Evolutionary conservation across 257 asterid genomes (phyloP).

Genomic region (Scutellaria minor): DNA sequence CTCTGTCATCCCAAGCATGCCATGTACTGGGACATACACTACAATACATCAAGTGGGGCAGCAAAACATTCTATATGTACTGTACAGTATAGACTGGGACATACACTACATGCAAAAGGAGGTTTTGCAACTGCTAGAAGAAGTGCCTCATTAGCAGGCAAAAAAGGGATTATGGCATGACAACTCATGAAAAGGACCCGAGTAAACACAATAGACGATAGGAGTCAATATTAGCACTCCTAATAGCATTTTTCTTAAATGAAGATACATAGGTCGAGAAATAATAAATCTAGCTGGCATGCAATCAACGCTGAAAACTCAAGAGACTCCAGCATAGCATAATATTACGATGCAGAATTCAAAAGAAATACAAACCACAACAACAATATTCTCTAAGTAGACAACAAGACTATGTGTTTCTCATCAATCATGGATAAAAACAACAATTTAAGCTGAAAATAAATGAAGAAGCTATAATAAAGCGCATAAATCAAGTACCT

Average conservation of each 20-base stretch:
- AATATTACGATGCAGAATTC: not conserved
- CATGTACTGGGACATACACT: too few species aligned
- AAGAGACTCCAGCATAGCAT: not conserved
- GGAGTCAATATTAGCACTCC: not conserved
- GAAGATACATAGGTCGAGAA: conserved; percentile 4
- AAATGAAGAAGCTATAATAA: not conserved
- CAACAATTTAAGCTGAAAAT: conserved; percentile 3
- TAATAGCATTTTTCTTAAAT: conserved; percentile 6
- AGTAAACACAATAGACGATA: not conserved
- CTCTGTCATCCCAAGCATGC: too few species aligned
- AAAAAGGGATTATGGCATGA: not conserved
- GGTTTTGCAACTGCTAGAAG: not conserved
- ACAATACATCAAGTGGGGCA: too few species aligned
- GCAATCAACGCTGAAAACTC: not conserved
- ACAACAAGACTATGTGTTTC: not conserved
- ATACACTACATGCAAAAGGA: too few species aligned
- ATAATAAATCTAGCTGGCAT: conserved; percentile 13
- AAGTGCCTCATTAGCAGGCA: not conserved
- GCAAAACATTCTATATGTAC: too few species aligned
- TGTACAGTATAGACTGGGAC: too few species aligned
- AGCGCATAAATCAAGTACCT: conserved; percentile 52
- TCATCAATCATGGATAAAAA: conserved; percentile 24
- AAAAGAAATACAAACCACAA: not conserved
- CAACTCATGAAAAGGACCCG: not conserved
- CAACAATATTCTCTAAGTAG: not conserved